Percentiles rank a stretch among this genome's conserved stretches.
Evolutionary conservation across 2,329 filamentous ascomycete species (phyloP).

Genomic region (Orbilia ellipsospora): DNA sequence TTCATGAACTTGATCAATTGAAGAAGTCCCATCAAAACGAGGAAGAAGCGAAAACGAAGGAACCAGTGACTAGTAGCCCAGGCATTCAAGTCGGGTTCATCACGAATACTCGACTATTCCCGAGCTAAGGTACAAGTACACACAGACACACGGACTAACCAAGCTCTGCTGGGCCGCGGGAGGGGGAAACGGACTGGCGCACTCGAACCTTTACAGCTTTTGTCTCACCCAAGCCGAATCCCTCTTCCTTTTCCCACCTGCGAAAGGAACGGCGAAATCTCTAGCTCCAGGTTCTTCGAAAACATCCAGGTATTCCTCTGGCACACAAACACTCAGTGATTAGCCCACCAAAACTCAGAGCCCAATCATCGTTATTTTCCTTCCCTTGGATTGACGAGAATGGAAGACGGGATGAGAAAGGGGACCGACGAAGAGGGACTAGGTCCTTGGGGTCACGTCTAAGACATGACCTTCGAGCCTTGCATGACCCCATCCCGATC

Average conservation of each 20-base stretch:
- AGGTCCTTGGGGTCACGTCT: slow-evolving; percentile 33
- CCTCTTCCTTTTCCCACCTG: background rate
- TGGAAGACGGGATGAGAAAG: slow-evolving; percentile 54
- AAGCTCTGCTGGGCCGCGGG: background rate
- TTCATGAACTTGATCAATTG: no score
- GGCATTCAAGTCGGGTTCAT: no score
- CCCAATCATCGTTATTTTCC: slow-evolving; percentile 3
- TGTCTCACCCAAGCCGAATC: background rate
- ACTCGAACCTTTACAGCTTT: slow-evolving; percentile 1
- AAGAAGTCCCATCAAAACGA: no score
- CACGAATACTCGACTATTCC: no score
- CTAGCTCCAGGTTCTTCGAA: no score
- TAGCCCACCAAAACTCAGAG: background rate
- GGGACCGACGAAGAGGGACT: slow-evolving; percentile 47
- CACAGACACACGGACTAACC: no score
- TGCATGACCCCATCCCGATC: slow-evolving; percentile 15
- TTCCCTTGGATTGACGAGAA: slow-evolving; percentile 36
- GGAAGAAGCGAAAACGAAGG: no score
- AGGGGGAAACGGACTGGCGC: slow-evolving; percentile 2
- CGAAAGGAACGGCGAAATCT: no score
- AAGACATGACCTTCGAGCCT: slow-evolving; percentile 16
- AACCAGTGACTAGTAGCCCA: no score
- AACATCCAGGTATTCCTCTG: background rate
- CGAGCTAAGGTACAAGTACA: no score
- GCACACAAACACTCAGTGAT: background rate